These are phyloP conservation scores for Guillardia theta DNA, from an alignment of 78 protist genomes.

Conservation along the genomic window DNA sequence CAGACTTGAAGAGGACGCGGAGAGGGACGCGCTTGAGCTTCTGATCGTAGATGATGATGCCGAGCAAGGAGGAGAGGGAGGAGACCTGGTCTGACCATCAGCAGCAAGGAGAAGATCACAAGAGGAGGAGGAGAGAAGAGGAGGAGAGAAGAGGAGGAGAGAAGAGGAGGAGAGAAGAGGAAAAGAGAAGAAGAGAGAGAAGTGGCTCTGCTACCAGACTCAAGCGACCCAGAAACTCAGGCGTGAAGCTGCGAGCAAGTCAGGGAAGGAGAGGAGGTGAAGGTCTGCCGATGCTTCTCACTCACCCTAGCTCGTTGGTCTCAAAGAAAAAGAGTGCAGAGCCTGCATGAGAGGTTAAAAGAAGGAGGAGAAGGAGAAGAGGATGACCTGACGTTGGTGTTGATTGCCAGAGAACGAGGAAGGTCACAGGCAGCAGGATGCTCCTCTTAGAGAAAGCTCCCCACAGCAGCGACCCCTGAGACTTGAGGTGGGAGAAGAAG, in stretches of 20 bases:
- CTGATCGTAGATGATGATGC: not conserved
- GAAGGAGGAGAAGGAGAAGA: too few relatives aligned
- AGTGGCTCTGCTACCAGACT: not conserved
- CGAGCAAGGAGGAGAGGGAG: not conserved
- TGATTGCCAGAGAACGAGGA: not conserved
- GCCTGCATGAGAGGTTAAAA: too few relatives aligned
- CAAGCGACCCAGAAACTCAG: not conserved
- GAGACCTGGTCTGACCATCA: not conserved
- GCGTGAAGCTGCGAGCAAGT: too few relatives aligned
- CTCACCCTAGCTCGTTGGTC: not conserved
- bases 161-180: not conserved
- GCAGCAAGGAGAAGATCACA: not conserved
- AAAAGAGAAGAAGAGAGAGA: not conserved
- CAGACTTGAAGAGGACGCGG: not conserved
- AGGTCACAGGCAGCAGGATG: not conserved
- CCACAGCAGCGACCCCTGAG: too few relatives aligned
- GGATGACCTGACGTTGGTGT: not conserved
- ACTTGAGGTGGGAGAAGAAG: too few relatives aligned
- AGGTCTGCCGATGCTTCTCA: too few relatives aligned
- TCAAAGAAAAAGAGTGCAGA: constrained; percentile 9
- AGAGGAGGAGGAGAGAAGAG: not conserved
- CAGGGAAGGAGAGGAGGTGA: too few relatives aligned
- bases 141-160: not conserved
- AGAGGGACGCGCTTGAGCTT: not conserved
- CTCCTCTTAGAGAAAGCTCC: not conserved